These are phyloP conservation scores for Colletotrichum sp. DNA, from an alignment of 2,329 filamentous ascomycete species.

Conservation along the genomic window DNA sequence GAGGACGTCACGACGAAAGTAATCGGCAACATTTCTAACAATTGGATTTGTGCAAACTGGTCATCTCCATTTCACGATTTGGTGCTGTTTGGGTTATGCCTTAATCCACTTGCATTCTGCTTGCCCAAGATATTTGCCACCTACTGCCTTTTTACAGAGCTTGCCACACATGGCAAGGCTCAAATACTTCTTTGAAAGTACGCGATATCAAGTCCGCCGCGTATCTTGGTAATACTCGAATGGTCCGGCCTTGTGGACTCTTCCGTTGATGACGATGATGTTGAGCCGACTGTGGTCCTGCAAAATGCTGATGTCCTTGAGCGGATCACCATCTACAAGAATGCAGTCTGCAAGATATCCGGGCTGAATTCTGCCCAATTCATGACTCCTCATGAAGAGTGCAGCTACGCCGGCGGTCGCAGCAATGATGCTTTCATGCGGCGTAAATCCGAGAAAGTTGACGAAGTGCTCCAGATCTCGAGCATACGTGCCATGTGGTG, in stretches of 20 bases:
- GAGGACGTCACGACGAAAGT: not conserved
- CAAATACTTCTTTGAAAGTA: not conserved
- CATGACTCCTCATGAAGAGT: not conserved
- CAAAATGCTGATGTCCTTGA: not conserved
- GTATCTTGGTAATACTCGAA: not conserved
- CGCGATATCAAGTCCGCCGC: not conserved
- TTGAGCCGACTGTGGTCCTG: not conserved
- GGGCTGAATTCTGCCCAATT: not conserved
- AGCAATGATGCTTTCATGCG: not conserved
- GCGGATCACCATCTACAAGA: not conserved
- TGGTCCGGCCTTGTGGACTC: not conserved
- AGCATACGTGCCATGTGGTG: not conserved
- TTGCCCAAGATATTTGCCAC: not conserved
- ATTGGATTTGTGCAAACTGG: accelerated
- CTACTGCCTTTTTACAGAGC: not conserved
- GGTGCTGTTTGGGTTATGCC: accelerated
- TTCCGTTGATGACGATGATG: not conserved
- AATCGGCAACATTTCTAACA: accelerated
- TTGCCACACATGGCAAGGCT: not conserved
- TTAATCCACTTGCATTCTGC: not conserved
- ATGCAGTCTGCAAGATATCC: not conserved
- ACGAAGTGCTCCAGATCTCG: not conserved
- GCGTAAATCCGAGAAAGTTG: not conserved
- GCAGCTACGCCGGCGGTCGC: not conserved
- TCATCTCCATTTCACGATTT: not conserved